Evolutionary conservation across 148 eudicot genomes (phyloP).

Genomic region (Chenopodium formosanum): DNA sequence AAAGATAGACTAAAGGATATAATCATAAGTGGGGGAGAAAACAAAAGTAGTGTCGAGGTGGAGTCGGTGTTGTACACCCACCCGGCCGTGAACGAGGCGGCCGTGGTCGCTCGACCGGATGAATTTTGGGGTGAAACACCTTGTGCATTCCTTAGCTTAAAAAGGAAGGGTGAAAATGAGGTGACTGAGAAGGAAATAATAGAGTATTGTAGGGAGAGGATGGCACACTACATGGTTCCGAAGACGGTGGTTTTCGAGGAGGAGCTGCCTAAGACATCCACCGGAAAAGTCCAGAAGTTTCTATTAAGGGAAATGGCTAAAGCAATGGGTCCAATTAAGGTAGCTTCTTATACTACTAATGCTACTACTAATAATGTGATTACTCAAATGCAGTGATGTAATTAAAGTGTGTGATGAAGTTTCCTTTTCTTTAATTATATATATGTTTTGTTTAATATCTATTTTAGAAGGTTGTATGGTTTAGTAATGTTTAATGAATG

Average conservation of each 20-base stretch:
- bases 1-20: slow-evolving; percentile 64
- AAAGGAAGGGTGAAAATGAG: slow-evolving; percentile 1
- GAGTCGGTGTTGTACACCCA: slow-evolving; percentile 36
- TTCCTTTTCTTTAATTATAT: neutral
- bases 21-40: slow-evolving; percentile 48
- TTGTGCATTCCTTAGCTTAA: slow-evolving; percentile 49
- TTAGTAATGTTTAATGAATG: neutral
- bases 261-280: slow-evolving; percentile 64
- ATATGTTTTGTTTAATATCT: neutral
- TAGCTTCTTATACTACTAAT: neutral
- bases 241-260: slow-evolving; percentile 53
- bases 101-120: slow-evolving; percentile 39
- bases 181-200: slow-evolving; percentile 41
- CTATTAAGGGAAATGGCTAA: slow-evolving; percentile 49
- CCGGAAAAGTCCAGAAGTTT: slow-evolving; percentile 64
- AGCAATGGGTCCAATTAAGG: slow-evolving; percentile 28
- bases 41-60: slow-evolving; percentile 37
- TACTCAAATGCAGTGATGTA: neutral
- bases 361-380: neutral
- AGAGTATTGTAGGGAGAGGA: slow-evolving; percentile 46
- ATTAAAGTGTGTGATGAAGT: neutral
- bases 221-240: slow-evolving; percentile 65
- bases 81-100: slow-evolving; percentile 37
- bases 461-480: neutral
- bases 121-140: slow-evolving; percentile 50